Conservation (phyloP, 148 eudicot genomes). For the Arctostaphylos glauca region DNA sequence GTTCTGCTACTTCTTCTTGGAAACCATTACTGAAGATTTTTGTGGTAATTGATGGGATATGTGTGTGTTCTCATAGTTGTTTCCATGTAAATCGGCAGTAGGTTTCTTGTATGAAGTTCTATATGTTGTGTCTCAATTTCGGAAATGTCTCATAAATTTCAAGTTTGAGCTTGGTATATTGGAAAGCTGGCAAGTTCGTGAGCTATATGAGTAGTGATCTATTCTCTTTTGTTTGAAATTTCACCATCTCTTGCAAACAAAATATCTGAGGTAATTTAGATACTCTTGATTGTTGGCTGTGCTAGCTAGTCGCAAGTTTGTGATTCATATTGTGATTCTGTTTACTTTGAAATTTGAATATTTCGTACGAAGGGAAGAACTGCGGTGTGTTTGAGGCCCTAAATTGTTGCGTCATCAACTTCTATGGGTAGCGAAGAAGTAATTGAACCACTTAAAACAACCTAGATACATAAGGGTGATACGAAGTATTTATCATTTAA, state of each 20-base stretch:
- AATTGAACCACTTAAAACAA: background rate
- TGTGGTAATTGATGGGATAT: background rate
- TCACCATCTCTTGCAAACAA: background rate
- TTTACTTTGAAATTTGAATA: background rate
- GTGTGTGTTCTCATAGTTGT: background rate
- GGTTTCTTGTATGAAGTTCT: background rate
- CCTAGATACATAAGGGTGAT: background rate
- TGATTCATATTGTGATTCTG: background rate
- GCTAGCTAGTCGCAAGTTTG: background rate
- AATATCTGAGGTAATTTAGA: background rate
- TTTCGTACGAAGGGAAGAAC: background rate
- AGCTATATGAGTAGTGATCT: background rate
- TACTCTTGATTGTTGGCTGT: background rate
- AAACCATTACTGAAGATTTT: background rate
- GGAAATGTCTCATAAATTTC: background rate
- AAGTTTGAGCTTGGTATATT: background rate
- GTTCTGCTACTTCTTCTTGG: background rate
- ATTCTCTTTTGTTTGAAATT: background rate
- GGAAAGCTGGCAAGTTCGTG: background rate
- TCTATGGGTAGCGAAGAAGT: too few species aligned
- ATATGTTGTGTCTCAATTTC: background rate
- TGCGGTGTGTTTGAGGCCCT: background rate
- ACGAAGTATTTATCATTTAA: background rate
- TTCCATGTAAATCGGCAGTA: background rate
- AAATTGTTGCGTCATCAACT: too few species aligned